Evolutionary conservation across 2,329 filamentous ascomycete species (phyloP).

Genomic region (Neopestalotiopsis clavispora): DNA sequence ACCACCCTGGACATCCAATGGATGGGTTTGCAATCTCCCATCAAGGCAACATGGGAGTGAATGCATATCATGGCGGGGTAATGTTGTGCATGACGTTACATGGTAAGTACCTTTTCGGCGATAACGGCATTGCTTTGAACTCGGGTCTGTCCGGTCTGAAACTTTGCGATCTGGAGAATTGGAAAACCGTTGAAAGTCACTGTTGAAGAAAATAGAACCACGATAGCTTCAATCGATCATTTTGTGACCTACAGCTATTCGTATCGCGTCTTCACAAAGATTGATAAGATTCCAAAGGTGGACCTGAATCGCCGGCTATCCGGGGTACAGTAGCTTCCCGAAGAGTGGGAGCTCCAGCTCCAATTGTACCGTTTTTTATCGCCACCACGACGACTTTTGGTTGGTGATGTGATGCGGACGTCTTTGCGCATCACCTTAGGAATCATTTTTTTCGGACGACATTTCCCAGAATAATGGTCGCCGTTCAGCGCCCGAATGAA

Average conservation of each 20-base stretch:
- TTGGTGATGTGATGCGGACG: slow-evolving; percentile 10
- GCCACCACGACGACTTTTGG: neutral
- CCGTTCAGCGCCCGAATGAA: neutral
- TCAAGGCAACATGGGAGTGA: neutral
- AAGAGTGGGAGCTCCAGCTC: neutral
- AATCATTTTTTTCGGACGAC: neutral
- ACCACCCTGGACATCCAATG: neutral
- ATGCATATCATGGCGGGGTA: neutral
- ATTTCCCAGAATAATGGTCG: neutral
- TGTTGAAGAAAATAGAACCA: neutral
- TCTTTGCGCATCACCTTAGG: neutral
- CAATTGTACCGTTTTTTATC: neutral
- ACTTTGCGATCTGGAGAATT: neutral
- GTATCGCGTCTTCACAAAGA: neutral
- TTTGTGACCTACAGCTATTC: neutral
- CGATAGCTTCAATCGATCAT: neutral
- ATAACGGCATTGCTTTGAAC: neutral
- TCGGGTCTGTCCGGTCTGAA: neutral
- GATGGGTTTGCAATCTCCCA: too few relatives aligned
- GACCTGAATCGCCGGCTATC: neutral
- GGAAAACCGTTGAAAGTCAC: neutral
- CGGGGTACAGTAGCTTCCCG: slow-evolving; percentile 8
- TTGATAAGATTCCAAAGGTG: slow-evolving; percentile 3
- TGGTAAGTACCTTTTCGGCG: neutral
- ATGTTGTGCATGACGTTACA: neutral